Conservation (phyloP, 2,329 filamentous ascomycete genomes). For the Scytalidium lignicola region DNA sequence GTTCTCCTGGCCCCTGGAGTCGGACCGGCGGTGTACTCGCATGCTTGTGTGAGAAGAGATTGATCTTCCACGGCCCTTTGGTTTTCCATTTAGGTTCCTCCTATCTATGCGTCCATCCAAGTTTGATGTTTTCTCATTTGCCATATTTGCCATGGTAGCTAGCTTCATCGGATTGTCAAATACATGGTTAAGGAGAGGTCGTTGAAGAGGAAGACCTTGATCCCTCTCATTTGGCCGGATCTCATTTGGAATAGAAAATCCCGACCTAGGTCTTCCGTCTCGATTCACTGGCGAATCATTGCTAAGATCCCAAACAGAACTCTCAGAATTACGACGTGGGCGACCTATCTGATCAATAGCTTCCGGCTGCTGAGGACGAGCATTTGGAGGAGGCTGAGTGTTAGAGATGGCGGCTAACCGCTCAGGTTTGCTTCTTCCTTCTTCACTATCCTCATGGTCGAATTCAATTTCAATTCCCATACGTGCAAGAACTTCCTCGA, state of each 20-base stretch:
- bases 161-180: no score
- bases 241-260: conserved; percentile 12
- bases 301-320: conserved; percentile 21
- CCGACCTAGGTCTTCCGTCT: conserved; percentile 18
- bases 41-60: conserved; percentile 22
- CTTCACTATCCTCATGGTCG: conserved; percentile 32
- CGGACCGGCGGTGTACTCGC: conserved; percentile 16
- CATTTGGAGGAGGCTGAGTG: conserved; percentile 1
- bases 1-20: not conserved
- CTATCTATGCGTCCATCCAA: not conserved
- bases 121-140: not conserved
- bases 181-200: not conserved
- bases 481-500: conserved; percentile 59
- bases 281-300: conserved; percentile 7
- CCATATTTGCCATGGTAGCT: no score
- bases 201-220: not conserved
- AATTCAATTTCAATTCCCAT: conserved; percentile 71
- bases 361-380: conserved; percentile 1
- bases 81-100: not conserved
- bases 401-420: conserved; percentile 5
- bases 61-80: conserved; percentile 16
- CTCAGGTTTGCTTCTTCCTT: conserved; percentile 7
- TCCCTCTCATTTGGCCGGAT: conserved; percentile 1
- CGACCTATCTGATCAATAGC: conserved; percentile 5
- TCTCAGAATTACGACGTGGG: conserved; percentile 29